Evolutionary conservation across 805 yeast genomes (phyloP), one percentile per base, ranked within the genome.

Genomic region (Pichia cephalocereana): DNA sequence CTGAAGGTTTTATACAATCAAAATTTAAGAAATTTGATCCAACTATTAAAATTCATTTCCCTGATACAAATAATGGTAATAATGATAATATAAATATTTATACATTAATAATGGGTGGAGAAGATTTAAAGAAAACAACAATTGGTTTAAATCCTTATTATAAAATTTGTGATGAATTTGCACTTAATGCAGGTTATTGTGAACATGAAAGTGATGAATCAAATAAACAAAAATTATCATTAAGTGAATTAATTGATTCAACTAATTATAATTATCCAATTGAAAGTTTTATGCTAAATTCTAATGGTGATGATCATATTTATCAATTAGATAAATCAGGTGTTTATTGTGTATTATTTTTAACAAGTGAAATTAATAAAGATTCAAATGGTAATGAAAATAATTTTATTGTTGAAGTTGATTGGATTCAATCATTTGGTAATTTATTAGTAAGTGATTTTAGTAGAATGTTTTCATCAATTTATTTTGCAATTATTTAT

Each of bases 391-490:
- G 26, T 23, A 23, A 23, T 23, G 26, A 23, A 23, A 23, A 44
- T 14, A 28, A 34, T 2, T 18, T 60, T 9, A 23, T 40, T 1
- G 57, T 60, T 17, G 45, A 44, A 18, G 56, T 63, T 28, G 63
- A 59, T 42, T 65, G 69, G 69, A 53, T 48, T n/a, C 69, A 65
- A 49, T 52, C 63, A 8, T 63, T 52, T 49, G 69, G 69, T 32
- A 45, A 51, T 37, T 52, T 65, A 37, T 41, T 60, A n/a, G 58
- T 57, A 6, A 54, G 57, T 10, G 69, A 65, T 42, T 65, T 60
- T 43, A 53, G 54, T 28, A 54, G 54, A 41, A 40, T 65, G 42
- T 59, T 57, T 40, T 41, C 58, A 23, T 53, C 57, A 23, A 49
- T 61, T 23, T 36, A 47, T n/a, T 47, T 65, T 49, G 37, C 55